phyloP scores from a whole-genome alignment of 2,329 filamentous ascomycete genomes.

The Sarocladium brachiariae region DNA sequence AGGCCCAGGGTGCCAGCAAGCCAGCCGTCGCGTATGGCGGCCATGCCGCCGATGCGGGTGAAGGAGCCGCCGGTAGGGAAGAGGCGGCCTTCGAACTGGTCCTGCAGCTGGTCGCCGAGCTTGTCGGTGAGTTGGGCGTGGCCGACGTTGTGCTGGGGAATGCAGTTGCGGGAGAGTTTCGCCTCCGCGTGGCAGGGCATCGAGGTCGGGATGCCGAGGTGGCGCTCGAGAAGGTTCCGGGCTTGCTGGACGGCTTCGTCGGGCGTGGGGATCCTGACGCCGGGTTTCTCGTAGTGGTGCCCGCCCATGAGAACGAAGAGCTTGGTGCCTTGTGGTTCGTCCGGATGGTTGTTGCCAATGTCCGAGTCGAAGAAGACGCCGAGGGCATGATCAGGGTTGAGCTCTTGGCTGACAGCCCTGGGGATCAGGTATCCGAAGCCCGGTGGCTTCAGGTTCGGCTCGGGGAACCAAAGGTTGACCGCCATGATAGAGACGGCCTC shows the following conservation, averaged over 20 bases:
- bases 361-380: slow-evolving; percentile 91
- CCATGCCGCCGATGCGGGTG: slow-evolving; percentile 43
- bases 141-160: slow-evolving; percentile 84
- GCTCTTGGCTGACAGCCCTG: slow-evolving; percentile 56
- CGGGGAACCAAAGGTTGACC: slow-evolving; percentile 79
- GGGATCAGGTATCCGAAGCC: slow-evolving; percentile 95
- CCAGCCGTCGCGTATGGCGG: slow-evolving; percentile 41
- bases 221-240: slow-evolving; percentile 59
- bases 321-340: slow-evolving; percentile 64
- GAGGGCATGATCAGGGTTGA: slow-evolving; percentile 77
- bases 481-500: slow-evolving; percentile 79
- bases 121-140: slow-evolving; percentile 40
- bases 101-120: slow-evolving; percentile 13
- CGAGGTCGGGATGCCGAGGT: slow-evolving; percentile 60
- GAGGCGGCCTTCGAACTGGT: slow-evolving; percentile 54
- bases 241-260: slow-evolving; percentile 65
- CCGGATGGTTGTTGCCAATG: slow-evolving; percentile 34
- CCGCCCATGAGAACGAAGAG: slow-evolving; percentile 93
- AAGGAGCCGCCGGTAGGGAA: slow-evolving; percentile 56
- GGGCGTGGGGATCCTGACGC: slow-evolving; percentile 43
- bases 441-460: slow-evolving; percentile 52
- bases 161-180: slow-evolving; percentile 59
- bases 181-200: slow-evolving; percentile 55
- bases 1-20: background rate
- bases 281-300: slow-evolving; percentile 66